Base-by-base conservation (phyloP, 441 rosid species). In the Lepidium campestre region DNA sequence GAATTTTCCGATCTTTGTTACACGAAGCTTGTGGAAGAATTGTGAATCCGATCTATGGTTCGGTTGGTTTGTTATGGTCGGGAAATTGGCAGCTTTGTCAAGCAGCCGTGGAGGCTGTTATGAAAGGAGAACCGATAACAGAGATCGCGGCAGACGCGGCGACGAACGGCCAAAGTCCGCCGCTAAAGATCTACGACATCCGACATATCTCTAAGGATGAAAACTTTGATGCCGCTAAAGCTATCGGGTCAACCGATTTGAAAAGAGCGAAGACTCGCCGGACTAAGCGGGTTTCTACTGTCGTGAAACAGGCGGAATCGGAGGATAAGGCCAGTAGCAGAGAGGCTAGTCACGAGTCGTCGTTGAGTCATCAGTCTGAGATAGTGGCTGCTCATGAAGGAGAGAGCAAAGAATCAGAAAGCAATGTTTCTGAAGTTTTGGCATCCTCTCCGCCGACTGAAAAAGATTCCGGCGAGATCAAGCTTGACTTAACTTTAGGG, bases 1-100 rank as follows among this genome's bases (percentile, higher is more conserved):
- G 86, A 5, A 83, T 87, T 56, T 87, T 87, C 62, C 67, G 88
- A 72, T 87, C 93, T 4, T 77, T 87, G 77, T 64, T 87, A 39
- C 85, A 83, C 42, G 93, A 87, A 79, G 93, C 93, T 11, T 87
- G 93, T 41, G 93, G 93, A 6, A 77, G 93, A 77, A 85, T 87
- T 20, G 87, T 87, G 73, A 87, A 87, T 64, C 93, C 93, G 65
- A 87, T 87, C 42, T 82, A 81, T 65, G 93, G 93, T 7, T 87
- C 93, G 3, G 90, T 87, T 1, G 93, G 93, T 12, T 73, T 87
- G 68, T 65, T 87, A 47, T 87, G 90, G 93, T 80, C 86, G 5
- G 90, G 90, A 19, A 85, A 79, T 42, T 87, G 93, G 93, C 86
- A 82, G 62, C 85, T 87, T 34, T 87, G 93, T 40, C 90, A 87